phyloP scores from a whole-genome alignment of 2,329 filamentous ascomycete genomes.

The Cordyceps cateniannulata region DNA sequence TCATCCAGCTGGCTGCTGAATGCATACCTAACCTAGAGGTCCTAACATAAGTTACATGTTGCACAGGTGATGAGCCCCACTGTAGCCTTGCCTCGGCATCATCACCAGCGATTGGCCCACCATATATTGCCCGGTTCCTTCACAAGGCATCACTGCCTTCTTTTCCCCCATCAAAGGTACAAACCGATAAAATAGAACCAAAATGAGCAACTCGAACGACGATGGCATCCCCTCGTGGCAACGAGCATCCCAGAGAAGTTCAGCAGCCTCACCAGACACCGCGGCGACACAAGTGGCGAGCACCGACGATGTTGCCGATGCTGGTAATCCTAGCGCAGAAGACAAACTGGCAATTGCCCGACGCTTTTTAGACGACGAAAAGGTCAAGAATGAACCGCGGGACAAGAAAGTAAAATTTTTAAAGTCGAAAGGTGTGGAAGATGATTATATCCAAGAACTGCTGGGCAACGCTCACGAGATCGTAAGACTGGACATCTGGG shows the following conservation, averaged over 20 bases:
- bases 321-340: conserved; percentile 17
- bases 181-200: background rate
- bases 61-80: too few relatives aligned
- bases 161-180: background rate
- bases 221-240: conserved; percentile 28
- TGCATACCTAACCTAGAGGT: too few relatives aligned
- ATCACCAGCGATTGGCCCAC: too few relatives aligned
- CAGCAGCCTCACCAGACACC: background rate
- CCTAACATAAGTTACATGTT: too few relatives aligned
- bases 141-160: background rate
- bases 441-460: conserved; percentile 61
- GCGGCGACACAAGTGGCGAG: background rate
- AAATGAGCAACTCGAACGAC: conserved; percentile 25
- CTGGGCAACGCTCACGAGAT: conserved; percentile 32
- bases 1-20: too few relatives aligned
- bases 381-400: conserved; percentile 59
- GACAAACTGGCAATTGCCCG: conserved; percentile 56
- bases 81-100: too few relatives aligned
- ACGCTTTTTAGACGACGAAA: conserved; percentile 68
- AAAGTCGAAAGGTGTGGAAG: conserved; percentile 64
- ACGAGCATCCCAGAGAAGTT: conserved; percentile 14
- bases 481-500: background rate
- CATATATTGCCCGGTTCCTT: background rate
- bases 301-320: conserved; percentile 10
- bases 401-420: conserved; percentile 74